Percentiles rank a stretch among this genome's conserved stretches.
Evolutionary conservation across 306 rosid genomes (phyloP).

Genomic region (Adenanthera pavonina): DNA sequence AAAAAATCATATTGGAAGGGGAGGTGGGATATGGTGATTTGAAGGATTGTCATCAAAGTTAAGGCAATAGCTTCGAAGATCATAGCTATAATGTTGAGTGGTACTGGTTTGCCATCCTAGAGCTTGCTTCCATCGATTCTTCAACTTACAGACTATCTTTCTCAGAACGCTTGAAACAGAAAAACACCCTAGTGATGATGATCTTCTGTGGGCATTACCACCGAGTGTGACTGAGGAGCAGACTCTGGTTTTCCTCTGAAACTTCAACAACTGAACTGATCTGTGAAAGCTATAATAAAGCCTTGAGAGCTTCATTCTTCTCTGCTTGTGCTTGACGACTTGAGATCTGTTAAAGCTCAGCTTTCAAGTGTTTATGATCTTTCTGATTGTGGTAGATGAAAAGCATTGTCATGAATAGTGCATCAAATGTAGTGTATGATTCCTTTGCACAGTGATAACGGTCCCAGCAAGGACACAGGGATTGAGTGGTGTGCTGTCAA

Average conservation of each 20-base stretch:
- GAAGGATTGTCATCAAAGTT: slow-evolving; percentile 78
- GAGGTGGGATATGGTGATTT: slow-evolving; percentile 41
- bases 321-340: slow-evolving; percentile 15
- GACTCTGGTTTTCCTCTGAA: slow-evolving; percentile 52
- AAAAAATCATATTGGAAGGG: slow-evolving; percentile 31
- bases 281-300: slow-evolving; percentile 45
- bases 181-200: slow-evolving; percentile 40
- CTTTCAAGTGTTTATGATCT: slow-evolving; percentile 28
- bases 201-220: slow-evolving; percentile 39
- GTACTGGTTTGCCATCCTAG: slow-evolving; percentile 47
- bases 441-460: slow-evolving; percentile 47
- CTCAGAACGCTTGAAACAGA: slow-evolving; percentile 46
- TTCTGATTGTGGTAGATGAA: slow-evolving; percentile 43
- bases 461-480: slow-evolving; percentile 45
- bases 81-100: slow-evolving; percentile 60
- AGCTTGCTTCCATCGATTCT: slow-evolving; percentile 65
- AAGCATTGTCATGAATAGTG: slow-evolving; percentile 53
- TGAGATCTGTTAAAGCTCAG: slow-evolving; percentile 34
- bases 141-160: slow-evolving; percentile 56
- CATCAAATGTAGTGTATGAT: slow-evolving; percentile 36
- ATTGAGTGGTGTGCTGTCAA: slow-evolving; percentile 59
- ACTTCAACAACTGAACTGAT: slow-evolving; percentile 46
- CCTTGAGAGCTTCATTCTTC: slow-evolving; percentile 58
- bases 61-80: slow-evolving; percentile 79
- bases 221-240: slow-evolving; percentile 60